Conservation (phyloP, 176 grass and related monocot species). For the Eremochloa ophiuroides region DNA sequence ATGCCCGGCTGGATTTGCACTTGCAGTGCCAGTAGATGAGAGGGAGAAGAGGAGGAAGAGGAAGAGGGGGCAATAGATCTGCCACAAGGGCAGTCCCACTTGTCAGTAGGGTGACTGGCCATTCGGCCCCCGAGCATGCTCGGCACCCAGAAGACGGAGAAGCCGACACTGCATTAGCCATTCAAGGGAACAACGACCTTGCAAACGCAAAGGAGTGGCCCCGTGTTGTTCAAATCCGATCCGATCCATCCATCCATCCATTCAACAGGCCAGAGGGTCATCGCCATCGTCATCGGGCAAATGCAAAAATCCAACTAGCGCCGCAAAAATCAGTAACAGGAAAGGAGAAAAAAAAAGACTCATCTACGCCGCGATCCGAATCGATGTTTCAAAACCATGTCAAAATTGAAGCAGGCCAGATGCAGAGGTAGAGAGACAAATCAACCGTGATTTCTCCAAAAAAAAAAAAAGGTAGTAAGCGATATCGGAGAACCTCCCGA, state of each 20-base stretch:
- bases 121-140: not conserved
- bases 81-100: not conserved
- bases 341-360: not conserved
- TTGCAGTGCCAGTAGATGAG: not conserved
- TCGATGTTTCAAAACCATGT: not conserved
- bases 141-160: conserved; percentile 20
- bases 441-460: not conserved
- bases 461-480: not conserved
- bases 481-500: not conserved
- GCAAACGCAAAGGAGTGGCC: not conserved
- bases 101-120: not conserved
- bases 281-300: conserved; percentile 27
- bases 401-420: not conserved
- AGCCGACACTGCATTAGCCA: conserved; percentile 30
- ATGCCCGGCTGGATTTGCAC: not conserved
- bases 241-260: conserved; percentile 15
- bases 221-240: conserved; percentile 5
- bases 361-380: not conserved
- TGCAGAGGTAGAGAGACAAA: not conserved
- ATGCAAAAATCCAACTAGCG: conserved; percentile 7
- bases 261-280: not conserved
- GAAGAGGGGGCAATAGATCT: not conserved
- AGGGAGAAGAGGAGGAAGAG: not conserved
- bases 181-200: conserved; percentile 1
- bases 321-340: not conserved